Evolutionary conservation across 345 rosid genomes (phyloP).

Genomic region (Eucalyptus paniculata): DNA sequence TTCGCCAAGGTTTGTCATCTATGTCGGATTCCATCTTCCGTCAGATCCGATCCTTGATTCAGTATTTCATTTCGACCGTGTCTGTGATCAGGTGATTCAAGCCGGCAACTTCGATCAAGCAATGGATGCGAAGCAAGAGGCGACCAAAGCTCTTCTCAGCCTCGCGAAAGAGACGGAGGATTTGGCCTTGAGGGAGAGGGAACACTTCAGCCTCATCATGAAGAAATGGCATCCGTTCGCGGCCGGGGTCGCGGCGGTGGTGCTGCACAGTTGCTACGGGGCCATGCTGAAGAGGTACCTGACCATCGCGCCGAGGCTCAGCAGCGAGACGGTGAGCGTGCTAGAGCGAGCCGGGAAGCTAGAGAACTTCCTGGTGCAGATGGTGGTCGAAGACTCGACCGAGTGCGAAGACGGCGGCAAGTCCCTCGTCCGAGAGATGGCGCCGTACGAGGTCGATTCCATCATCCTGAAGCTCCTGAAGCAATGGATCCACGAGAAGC

Average conservation of each 20-base stretch:
- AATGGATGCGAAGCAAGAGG: constrained; percentile 12
- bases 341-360: constrained; percentile 34
- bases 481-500: constrained; percentile 63
- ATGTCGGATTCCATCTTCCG: background rate
- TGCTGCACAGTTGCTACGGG: constrained; percentile 31
- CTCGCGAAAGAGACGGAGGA: constrained; percentile 34
- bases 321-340: constrained; percentile 14
- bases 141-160: constrained; percentile 17
- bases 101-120: constrained; percentile 8
- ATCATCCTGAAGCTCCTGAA: constrained; percentile 49
- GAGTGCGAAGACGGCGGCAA: constrained; percentile 41
- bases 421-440: constrained; percentile 34
- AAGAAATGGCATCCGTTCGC: constrained; percentile 33
- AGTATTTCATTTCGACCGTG: background rate
- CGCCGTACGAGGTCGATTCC: constrained; percentile 76
- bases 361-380: constrained; percentile 33
- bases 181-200: constrained; percentile 27
- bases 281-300: constrained; percentile 23
- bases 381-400: constrained; percentile 37
- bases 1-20: constrained; percentile 41
- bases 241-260: constrained; percentile 25
- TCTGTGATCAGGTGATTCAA: background rate
- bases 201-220: constrained; percentile 23
- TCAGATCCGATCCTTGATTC: background rate
- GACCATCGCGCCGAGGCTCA: constrained; percentile 1